These are phyloP conservation scores for Rutstroemia sydowiana DNA, from an alignment of 2,329 filamentous ascomycete species.

Conservation along the genomic window DNA sequence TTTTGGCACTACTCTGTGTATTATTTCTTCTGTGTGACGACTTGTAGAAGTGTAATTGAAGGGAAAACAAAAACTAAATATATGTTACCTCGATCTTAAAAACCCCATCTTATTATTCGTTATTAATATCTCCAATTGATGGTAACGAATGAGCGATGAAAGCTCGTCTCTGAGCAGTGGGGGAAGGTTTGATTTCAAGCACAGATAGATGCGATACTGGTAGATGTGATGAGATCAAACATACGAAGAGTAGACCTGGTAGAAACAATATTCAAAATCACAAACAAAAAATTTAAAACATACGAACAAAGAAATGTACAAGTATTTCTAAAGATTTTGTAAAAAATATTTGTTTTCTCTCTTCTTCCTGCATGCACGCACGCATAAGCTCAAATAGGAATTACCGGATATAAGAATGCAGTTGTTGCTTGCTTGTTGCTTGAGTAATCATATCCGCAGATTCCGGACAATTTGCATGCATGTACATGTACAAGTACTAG, in stretches of 20 bases:
- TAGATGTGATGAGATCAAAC: too few relatives aligned
- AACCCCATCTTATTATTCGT: neutral
- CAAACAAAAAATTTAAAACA: neutral
- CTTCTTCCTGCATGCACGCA: neutral
- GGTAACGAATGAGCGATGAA: too few relatives aligned
- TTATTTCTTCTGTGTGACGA: neutral
- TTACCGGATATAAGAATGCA: neutral
- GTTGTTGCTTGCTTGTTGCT: neutral
- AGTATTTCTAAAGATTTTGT: neutral
- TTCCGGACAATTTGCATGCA: neutral
- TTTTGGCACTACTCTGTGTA: neutral
- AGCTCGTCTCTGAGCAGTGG: too few relatives aligned
- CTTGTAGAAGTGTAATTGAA: neutral
- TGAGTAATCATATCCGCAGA: neutral
- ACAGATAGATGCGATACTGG: too few relatives aligned
- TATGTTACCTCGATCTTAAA: neutral
- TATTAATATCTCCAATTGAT: too few relatives aligned
- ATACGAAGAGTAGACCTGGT: too few relatives aligned
- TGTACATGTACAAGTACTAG: too few relatives aligned
- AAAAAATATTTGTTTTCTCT: neutral
- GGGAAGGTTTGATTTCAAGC: too few relatives aligned
- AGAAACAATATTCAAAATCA: too few relatives aligned
- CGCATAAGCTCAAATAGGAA: neutral
- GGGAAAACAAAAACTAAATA: neutral
- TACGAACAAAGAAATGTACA: neutral